phyloP scores from a whole-genome alignment of 768 basidiomycete genomes.

The Rhizopogon vesiculosus region DNA sequence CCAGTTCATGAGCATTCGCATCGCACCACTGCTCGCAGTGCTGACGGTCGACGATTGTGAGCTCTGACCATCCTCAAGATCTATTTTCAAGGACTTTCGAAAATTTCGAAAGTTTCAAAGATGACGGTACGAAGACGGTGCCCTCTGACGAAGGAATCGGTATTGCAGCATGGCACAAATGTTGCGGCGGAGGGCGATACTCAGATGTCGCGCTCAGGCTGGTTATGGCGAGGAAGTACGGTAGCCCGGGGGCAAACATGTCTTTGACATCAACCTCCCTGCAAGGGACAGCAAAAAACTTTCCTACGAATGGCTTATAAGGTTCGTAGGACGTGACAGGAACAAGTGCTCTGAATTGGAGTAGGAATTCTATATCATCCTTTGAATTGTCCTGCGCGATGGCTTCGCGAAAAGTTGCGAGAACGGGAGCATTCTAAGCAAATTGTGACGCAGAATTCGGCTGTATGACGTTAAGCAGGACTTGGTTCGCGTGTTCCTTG shows the following conservation, averaged over 20 bases:
- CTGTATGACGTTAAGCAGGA: constrained; percentile 3
- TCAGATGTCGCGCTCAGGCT: constrained; percentile 15
- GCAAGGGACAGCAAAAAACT: constrained; percentile 12
- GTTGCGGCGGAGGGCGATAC: constrained; percentile 2
- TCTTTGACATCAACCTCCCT: constrained; percentile 13
- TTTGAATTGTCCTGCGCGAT: not conserved
- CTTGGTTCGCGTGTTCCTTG: not conserved
- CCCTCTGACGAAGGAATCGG: too few relatives aligned
- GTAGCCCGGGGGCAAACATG: constrained; percentile 16
- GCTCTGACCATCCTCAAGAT: not conserved
- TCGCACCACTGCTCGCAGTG: not conserved
- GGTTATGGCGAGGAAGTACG: constrained; percentile 4
- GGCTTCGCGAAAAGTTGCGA: constrained; percentile 8
- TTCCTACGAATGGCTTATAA: constrained; percentile 11
- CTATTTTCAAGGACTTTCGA: not conserved
- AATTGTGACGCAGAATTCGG: constrained; percentile 10
- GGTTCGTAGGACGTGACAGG: constrained; percentile 11
- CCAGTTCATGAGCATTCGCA: not conserved
- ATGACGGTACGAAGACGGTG: not conserved
- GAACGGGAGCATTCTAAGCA: not conserved
- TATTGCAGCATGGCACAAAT: not conserved
- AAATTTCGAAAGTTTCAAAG: not conserved
- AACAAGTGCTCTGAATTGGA: constrained; percentile 5
- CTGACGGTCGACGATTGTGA: not conserved
- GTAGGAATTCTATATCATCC: constrained; percentile 4